Evolutionary conservation across 345 rosid genomes (phyloP), one percentile per base, ranked within the genome.

Genomic region (Eucalyptus melliodora): DNA sequence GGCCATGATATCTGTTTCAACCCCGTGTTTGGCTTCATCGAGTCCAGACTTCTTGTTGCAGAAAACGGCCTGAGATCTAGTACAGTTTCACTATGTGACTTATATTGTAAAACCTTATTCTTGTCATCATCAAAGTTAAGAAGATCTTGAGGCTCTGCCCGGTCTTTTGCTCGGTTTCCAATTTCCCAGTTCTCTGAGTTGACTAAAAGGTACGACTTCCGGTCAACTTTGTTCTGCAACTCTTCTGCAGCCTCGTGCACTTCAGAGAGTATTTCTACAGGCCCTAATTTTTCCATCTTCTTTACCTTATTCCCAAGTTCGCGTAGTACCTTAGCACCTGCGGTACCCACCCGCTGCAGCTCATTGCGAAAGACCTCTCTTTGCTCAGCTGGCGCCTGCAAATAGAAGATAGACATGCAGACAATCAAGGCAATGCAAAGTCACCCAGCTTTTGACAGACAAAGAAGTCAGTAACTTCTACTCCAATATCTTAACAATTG

Each of bases 181-280:
- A 96, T 95, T 93, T 96, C 97, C 99, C 99, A 97, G 91, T 92
- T 87, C 90, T 96, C 99, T 1, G 98, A 94, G 88, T 96, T 95
- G 91, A 97, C 98, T 16, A 96, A 93, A 91, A 97, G 94, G 94
- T 96, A 97, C 6, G 99, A 97, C 87, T 94, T 97, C 86, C 93
- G 92, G 93, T 97, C 99, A 50, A 97, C 89, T 91, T 95, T 96
- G 87, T 88, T 87, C 89, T 96, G 99, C 94, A 97, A 62, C 82
- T 94, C 96, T 89, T 96, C 99, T 45, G 97, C 99, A 88, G 99
- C 99, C 56, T 94, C 89, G 6, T 94, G 97, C 37, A 95, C 96
- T 89, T 95, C 93, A 60, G 56, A 87, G 16, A 96, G 99, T 86
- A 97, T 93, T 90, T 96, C 96, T 8, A 5, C 92, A 44, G 93